Evolutionary conservation across 345 rosid genomes (phyloP).

Genomic region (Durio zibethinus): DNA sequence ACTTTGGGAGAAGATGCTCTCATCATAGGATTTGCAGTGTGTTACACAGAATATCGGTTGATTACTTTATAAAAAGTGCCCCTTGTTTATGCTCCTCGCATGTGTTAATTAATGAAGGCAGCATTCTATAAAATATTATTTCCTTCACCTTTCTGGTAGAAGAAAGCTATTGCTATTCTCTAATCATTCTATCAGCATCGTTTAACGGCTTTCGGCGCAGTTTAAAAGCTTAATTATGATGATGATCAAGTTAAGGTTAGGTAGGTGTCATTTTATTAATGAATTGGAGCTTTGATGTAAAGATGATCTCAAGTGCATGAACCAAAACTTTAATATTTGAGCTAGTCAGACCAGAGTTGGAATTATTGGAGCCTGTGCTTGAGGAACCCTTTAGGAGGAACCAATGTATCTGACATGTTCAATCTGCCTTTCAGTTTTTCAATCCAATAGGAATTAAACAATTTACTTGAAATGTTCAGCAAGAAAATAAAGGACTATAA

Average conservation of each 20-base stretch:
- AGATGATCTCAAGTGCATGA: slow-evolving; percentile 3
- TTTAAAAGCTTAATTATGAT: slow-evolving; percentile 13
- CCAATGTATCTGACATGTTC: background rate
- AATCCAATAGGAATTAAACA: background rate
- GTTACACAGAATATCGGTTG: background rate
- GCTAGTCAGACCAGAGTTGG: background rate
- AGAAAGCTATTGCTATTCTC: background rate
- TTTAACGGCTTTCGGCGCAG: slow-evolving; percentile 33
- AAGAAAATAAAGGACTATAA: background rate
- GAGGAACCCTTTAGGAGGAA: background rate
- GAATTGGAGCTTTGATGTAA: background rate
- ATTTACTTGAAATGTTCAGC: background rate
- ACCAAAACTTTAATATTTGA: background rate
- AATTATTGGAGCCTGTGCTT: background rate
- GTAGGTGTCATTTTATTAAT: slow-evolving; percentile 12
- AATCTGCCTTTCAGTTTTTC: background rate
- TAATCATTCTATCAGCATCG: slow-evolving; percentile 16
- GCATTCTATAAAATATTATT: background rate
- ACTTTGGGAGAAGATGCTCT: background rate
- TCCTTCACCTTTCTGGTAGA: background rate
- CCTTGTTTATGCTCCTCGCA: slow-evolving; percentile 17
- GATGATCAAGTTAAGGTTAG: slow-evolving; percentile 11
- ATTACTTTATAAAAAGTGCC: background rate
- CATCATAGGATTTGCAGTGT: background rate
- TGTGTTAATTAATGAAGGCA: slow-evolving; percentile 14